These are phyloP conservation scores for Phanerochaete carnosa DNA, from an alignment of 768 basidiomycete species.

Conservation along the genomic window DNA sequence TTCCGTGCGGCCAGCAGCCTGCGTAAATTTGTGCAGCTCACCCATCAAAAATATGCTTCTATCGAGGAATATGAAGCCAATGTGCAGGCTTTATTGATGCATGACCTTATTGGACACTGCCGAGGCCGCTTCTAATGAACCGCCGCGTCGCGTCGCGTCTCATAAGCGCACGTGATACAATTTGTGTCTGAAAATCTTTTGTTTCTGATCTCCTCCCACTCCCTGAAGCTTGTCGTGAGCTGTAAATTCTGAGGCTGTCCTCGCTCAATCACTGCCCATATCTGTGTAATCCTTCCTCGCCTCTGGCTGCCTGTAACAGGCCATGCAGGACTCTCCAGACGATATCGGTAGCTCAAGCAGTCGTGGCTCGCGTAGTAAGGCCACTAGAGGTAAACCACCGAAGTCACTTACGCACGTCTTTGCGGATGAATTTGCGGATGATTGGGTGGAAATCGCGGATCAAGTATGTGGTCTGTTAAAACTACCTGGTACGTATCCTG, in stretches of 20 bases:
- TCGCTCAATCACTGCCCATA: no score
- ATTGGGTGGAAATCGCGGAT: conserved; percentile 3
- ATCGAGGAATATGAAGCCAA: no score
- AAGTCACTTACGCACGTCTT: background rate
- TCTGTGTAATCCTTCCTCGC: no score
- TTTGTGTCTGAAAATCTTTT: no score
- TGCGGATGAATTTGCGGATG: background rate
- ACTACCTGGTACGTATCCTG: background rate
- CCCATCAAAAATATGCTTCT: no score
- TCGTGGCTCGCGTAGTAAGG: background rate
- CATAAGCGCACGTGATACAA: no score
- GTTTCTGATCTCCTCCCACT: background rate
- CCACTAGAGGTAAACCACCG: background rate
- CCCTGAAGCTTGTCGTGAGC: background rate
- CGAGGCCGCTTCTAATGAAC: background rate
- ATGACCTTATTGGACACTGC: no score
- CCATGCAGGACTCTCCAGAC: background rate
- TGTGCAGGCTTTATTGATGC: no score
- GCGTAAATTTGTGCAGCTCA: no score
- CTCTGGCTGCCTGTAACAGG: no score
- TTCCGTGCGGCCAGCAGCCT: no score
- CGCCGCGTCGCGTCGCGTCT: background rate
- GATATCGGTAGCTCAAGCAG: background rate
- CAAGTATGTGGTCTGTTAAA: background rate
- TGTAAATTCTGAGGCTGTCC: no score